Evolutionary conservation across 768 basidiomycete genomes (phyloP), one percentile per base, ranked within the genome.

Genomic region (Termitomyces sp.): DNA sequence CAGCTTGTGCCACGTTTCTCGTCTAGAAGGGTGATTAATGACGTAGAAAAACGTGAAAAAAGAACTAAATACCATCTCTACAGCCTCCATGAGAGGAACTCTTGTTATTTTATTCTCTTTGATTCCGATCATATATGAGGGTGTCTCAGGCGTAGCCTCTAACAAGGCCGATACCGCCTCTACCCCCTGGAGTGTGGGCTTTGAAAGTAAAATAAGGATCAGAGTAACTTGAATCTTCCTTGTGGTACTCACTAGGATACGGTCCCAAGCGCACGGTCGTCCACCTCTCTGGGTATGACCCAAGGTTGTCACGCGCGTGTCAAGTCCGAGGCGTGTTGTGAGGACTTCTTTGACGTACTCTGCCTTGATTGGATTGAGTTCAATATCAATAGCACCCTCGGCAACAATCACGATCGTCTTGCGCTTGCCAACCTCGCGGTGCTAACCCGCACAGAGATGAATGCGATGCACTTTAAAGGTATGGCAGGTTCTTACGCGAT

Each of bases 371-470:
- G 94, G 94, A 29, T 96, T 86, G 46, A 98, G 82, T 64, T 90
- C 78, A 49, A 79, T 74, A 70, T 98, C 96, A 48, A 90, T 85
- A 10, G 97, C 96, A 24, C 97, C 97, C 74, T 99, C 97, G 1
- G 97, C 96, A 42, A 98, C 89, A 61, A 99, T 97, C 57, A 99
- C 94, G 62, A 99, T 97, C 1, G 96, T 98, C 76, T 96, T 98
- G 64, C 97, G 87, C 76, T 98, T 98, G 36, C 97, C 97, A 24
- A 89, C 75, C 62, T 82, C 76, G 57, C 97, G 90, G 71, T 98
- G 95, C 94, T 98, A 50, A n/a, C n/a, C 34, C 57, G 50, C 49
- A 34, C 57, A 53, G 43, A 12, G 18, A 24, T 44, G 34, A 55
- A 26, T 22, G 29, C 14, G 13, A 42, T 27, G 5, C 22, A 12